Conservation (phyloP, 371 early-diverging fungal genomes). For the Syncephalastrum monosporum region DNA sequence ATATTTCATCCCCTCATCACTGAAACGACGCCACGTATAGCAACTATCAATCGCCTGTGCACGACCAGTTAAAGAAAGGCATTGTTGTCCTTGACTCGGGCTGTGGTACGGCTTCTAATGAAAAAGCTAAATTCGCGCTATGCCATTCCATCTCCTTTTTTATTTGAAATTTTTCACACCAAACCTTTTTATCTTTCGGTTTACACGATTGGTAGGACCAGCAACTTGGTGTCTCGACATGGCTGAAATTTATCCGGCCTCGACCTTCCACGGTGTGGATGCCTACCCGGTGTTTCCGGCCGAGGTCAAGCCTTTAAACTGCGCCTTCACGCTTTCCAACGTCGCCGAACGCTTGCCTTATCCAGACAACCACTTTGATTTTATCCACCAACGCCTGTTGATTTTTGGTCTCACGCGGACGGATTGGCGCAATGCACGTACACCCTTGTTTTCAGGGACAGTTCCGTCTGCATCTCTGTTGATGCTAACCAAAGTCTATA, state of each 20-base stretch:
- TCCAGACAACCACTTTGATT: slow-evolving; percentile 54
- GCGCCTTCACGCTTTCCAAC: slow-evolving; percentile 50
- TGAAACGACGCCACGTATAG: slow-evolving; percentile 8
- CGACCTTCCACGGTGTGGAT: slow-evolving; percentile 23
- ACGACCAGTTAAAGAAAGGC: slow-evolving; percentile 13
- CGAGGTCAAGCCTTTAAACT: slow-evolving; percentile 21
- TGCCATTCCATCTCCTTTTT: background rate
- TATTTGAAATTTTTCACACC: background rate
- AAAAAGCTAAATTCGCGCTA: background rate
- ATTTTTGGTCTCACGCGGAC: slow-evolving; percentile 25
- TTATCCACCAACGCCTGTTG: slow-evolving; percentile 50
- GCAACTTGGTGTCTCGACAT: slow-evolving; percentile 21
- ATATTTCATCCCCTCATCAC: background rate
- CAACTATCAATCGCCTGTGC: slow-evolving; percentile 15
- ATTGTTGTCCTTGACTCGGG: slow-evolving; percentile 21
- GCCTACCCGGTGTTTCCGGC: slow-evolving; percentile 13
- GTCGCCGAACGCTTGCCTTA: slow-evolving; percentile 53
- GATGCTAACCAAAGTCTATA: background rate
- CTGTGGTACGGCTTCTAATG: slow-evolving; percentile 13
- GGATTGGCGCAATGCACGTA: slow-evolving; percentile 32
- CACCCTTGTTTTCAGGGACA: background rate
- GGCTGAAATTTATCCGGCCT: slow-evolving; percentile 20
- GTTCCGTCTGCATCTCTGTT: background rate
- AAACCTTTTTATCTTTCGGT: slow-evolving; percentile 35
- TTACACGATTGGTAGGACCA: slow-evolving; percentile 44